phyloP scores from a whole-genome alignment of 2,329 filamentous ascomycete genomes.

The Gaeumannomyces tritici region DNA sequence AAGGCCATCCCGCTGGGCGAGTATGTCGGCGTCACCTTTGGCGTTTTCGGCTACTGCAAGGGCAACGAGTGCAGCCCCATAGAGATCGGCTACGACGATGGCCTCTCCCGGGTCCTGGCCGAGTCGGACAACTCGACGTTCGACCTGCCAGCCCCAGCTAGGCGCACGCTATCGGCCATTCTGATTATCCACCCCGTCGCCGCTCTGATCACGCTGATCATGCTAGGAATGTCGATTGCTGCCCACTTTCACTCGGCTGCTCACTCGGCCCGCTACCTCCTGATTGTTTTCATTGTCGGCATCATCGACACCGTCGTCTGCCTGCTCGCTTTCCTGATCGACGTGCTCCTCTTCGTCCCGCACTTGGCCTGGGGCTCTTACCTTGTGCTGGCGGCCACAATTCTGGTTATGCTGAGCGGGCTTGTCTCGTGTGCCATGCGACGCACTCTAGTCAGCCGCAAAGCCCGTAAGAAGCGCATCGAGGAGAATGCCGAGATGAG shows the following conservation, averaged over 20 bases:
- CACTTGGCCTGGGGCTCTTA: slow-evolving; percentile 92
- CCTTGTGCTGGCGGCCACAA: slow-evolving; percentile 80
- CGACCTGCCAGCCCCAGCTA: slow-evolving; percentile 41
- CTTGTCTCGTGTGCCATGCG: slow-evolving; percentile 93
- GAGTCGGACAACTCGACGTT: slow-evolving; percentile 34
- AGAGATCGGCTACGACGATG: slow-evolving; percentile 75
- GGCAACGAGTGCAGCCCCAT: slow-evolving; percentile 56
- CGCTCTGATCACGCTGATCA: slow-evolving; percentile 74
- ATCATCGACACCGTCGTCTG: slow-evolving; percentile 77
- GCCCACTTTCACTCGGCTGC: slow-evolving; percentile 82
- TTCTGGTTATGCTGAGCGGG: slow-evolving; percentile 71
- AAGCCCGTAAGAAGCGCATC: slow-evolving; percentile 86
- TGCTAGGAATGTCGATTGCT: slow-evolving; percentile 67
- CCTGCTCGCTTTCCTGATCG: slow-evolving; percentile 81
- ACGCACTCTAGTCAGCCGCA: slow-evolving; percentile 79
- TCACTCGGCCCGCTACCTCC: slow-evolving; percentile 81
- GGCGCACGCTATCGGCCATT: slow-evolving; percentile 68
- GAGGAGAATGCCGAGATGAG: slow-evolving; percentile 96
- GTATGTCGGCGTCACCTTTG: slow-evolving; percentile 70
- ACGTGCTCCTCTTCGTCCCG: slow-evolving; percentile 89
- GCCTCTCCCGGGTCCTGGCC: slow-evolving; percentile 12
- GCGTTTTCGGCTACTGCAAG: slow-evolving; percentile 85
- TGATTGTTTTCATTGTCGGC: slow-evolving; percentile 75
- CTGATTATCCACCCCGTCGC: slow-evolving; percentile 90
- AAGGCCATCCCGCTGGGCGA: slow-evolving; percentile 74